Evolutionary conservation across 129 eudicot species (phyloP).

Genomic region (Chrysanthemum seticuspe): DNA sequence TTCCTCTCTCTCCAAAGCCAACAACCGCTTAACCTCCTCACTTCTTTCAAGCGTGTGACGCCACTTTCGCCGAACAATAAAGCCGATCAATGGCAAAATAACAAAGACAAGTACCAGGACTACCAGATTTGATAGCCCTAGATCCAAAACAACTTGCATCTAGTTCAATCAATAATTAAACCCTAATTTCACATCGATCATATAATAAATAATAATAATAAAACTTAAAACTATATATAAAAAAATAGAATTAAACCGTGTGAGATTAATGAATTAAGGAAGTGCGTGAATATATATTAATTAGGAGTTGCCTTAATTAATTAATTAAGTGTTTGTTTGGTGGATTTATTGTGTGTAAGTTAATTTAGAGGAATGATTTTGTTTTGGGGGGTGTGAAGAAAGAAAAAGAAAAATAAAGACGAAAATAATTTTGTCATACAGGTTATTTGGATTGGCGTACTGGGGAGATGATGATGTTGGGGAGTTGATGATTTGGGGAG

Average conservation of each 20-base stretch:
- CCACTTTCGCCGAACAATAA: constrained; percentile 62
- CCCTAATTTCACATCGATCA: constrained; percentile 32
- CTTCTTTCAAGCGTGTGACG: constrained; percentile 49
- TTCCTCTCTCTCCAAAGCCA: constrained; percentile 67
- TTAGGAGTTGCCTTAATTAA: too few relatives aligned
- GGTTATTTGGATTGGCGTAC: too few relatives aligned
- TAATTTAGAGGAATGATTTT: constrained; percentile 35
- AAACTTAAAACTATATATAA: too few relatives aligned
- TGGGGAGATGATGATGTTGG: too few relatives aligned
- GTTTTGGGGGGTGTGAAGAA: constrained; percentile 19
- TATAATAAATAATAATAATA: background rate
- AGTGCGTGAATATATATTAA: too few relatives aligned
- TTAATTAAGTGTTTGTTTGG: background rate
- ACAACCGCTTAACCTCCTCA: constrained; percentile 65
- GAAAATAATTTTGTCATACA: constrained; percentile 47
- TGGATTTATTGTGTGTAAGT: constrained; percentile 38
- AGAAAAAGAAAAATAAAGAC: background rate
- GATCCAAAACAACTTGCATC: constrained; percentile 51
- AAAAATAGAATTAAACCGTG: too few relatives aligned
- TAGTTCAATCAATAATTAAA: constrained; percentile 28
- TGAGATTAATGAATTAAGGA: background rate
- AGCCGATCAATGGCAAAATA: constrained; percentile 43
- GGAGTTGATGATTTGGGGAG: too few relatives aligned
- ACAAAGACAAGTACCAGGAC: constrained; percentile 46
- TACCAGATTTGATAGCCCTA: constrained; percentile 62